Percentiles rank a stretch among this genome's conserved stretches.
phyloP scores from a whole-genome alignment of 2,329 filamentous ascomycete genomes.

The Colletotrichum truncatum region DNA sequence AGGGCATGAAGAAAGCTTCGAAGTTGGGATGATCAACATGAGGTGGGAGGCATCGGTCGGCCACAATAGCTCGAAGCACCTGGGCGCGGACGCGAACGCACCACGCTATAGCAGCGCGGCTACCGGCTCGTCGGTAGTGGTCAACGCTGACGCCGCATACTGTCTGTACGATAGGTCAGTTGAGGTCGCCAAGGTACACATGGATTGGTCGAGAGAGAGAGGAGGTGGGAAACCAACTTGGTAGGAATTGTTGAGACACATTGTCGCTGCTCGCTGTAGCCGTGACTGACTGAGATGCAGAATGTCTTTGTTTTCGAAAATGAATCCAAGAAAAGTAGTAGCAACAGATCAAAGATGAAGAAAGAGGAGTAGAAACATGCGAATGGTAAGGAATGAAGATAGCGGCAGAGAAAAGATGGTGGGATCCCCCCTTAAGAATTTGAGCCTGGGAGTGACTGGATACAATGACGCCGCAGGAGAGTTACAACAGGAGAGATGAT shows the following conservation, averaged over 20 bases:
- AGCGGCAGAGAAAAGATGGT: too few relatives aligned
- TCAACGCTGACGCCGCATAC: neutral
- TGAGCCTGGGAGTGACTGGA: too few relatives aligned
- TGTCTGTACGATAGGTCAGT: neutral
- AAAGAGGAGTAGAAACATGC: neutral
- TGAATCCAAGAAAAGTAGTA: neutral
- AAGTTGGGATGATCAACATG: neutral
- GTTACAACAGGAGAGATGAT: too few relatives aligned
- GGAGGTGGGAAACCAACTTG: neutral
- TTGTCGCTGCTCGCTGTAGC: neutral
- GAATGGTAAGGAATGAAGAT: too few relatives aligned
- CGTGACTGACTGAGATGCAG: neutral
- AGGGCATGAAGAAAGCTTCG: neutral
- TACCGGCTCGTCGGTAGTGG: neutral
- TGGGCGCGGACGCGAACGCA: neutral
- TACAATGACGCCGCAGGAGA: too few relatives aligned
- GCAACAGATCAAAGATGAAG: neutral
- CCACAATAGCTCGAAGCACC: neutral
- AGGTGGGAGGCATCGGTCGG: neutral
- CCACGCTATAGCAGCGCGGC: neutral
- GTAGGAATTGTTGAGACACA: neutral
- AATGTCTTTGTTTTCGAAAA: neutral
- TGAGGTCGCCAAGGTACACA: neutral
- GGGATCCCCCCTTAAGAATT: too few relatives aligned
- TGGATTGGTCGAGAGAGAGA: too few relatives aligned